Conservation (phyloP, 805 yeast species). For the Cephaloascus fragrans region DNA sequence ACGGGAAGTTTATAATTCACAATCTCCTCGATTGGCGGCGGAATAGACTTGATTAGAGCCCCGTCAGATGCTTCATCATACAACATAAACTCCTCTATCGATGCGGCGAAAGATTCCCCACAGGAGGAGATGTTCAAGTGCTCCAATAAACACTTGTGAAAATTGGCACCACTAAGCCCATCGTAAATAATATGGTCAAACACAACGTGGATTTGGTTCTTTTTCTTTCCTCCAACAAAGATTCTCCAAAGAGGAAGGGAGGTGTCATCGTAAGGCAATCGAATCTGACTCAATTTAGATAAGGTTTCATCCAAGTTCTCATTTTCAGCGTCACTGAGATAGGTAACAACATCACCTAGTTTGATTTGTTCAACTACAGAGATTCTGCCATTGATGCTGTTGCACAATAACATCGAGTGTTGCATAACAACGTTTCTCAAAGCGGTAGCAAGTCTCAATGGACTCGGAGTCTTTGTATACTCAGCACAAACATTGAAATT, state of each 20-base stretch:
- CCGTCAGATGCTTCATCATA: neutral
- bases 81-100: neutral
- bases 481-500: neutral
- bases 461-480: neutral
- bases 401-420: neutral
- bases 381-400: neutral
- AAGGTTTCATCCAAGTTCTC: neutral
- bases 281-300: neutral
- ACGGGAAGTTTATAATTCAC: slow-evolving; percentile 1
- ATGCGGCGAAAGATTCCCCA: neutral
- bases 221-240: neutral
- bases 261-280: neutral
- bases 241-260: neutral
- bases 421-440: neutral
- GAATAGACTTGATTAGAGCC: neutral
- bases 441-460: neutral
- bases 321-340: neutral
- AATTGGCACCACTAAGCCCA: slow-evolving; percentile 2
- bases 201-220: neutral
- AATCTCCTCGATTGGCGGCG: slow-evolving; percentile 4
- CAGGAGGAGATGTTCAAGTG: neutral
- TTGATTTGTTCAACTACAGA: neutral
- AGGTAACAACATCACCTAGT: neutral
- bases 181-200: slow-evolving; percentile 1
- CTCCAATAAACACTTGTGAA: neutral